Evolutionary conservation across 73 alveolate genomes (phyloP).

Genomic region (Effrenium voratum): DNA sequence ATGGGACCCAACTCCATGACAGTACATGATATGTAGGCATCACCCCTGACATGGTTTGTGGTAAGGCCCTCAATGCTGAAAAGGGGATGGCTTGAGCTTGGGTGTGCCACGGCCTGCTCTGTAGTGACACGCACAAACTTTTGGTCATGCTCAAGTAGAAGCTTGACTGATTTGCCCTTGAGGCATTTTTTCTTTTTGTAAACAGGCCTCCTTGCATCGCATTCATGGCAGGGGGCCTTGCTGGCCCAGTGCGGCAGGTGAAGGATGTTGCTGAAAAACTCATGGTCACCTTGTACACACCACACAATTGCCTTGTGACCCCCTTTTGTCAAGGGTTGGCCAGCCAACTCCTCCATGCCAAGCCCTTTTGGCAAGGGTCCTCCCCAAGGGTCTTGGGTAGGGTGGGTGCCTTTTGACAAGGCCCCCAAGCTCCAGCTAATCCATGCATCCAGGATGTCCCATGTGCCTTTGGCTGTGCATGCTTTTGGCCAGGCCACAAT

Average conservation of each 20-base stretch:
- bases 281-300: constrained; percentile 3
- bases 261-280: background rate
- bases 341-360: background rate
- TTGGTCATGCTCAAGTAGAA: background rate
- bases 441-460: constrained; percentile 1
- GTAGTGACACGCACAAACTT: background rate
- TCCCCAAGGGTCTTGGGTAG: background rate
- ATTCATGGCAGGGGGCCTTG: background rate
- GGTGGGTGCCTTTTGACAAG: constrained; percentile 25
- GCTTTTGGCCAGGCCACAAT: background rate
- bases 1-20: too few relatives aligned
- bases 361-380: constrained; percentile 53
- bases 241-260: constrained; percentile 28
- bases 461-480: background rate
- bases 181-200: constrained; percentile 1
- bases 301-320: background rate
- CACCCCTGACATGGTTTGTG: too few relatives aligned
- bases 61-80: too few relatives aligned
- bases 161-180: background rate
- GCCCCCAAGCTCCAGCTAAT: constrained; percentile 30
- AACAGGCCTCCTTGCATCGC: constrained; percentile 14
- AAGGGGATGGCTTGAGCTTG: too few relatives aligned
- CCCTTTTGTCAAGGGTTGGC: constrained; percentile 35
- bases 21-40: too few relatives aligned
- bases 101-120: too few relatives aligned